Conservation (phyloP, 371 early-diverging fungal species). For the Basidiobolus heterosporus region DNA sequence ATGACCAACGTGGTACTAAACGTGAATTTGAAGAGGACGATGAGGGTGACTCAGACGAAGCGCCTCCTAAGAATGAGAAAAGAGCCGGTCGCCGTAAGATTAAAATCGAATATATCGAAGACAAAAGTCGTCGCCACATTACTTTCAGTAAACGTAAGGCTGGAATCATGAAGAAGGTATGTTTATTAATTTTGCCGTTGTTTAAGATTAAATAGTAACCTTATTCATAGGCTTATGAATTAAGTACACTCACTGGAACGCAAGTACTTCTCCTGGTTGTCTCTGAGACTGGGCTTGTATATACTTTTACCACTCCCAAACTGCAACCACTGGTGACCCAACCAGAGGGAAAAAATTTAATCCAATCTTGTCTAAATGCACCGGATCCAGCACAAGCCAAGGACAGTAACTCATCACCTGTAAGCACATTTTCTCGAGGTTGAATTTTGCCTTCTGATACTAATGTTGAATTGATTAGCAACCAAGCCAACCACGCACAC, state of each 20-base stretch:
- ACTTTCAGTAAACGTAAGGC: slow-evolving; percentile 97
- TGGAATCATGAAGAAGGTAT: slow-evolving; percentile 96
- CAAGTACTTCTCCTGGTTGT: slow-evolving; percentile 91
- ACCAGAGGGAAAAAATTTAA: slow-evolving; percentile 83
- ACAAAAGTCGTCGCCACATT: slow-evolving; percentile 87
- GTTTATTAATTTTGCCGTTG: neutral
- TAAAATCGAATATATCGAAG: slow-evolving; percentile 92
- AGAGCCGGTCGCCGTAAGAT: slow-evolving; percentile 82
- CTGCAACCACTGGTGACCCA: slow-evolving; percentile 88
- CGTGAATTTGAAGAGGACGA: slow-evolving; percentile 11
- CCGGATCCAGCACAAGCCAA: slow-evolving; percentile 29
- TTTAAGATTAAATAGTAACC: neutral
- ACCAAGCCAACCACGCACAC: too few species aligned
- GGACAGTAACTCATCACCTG: neutral
- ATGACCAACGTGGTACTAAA: slow-evolving; percentile 6
- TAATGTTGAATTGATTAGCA: too few species aligned
- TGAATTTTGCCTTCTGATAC: too few species aligned
- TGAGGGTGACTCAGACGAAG: slow-evolving; percentile 24
- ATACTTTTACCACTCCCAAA: slow-evolving; percentile 95
- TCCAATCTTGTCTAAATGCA: slow-evolving; percentile 85
- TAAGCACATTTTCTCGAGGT: too few species aligned
- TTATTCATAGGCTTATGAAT: slow-evolving; percentile 70
- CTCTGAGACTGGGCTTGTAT: slow-evolving; percentile 94
- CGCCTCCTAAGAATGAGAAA: slow-evolving; percentile 31
- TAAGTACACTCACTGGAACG: slow-evolving; percentile 90